phyloP scores from a whole-genome alignment of 2,329 filamentous ascomycete genomes.

The Fusarium oligoseptatum region DNA sequence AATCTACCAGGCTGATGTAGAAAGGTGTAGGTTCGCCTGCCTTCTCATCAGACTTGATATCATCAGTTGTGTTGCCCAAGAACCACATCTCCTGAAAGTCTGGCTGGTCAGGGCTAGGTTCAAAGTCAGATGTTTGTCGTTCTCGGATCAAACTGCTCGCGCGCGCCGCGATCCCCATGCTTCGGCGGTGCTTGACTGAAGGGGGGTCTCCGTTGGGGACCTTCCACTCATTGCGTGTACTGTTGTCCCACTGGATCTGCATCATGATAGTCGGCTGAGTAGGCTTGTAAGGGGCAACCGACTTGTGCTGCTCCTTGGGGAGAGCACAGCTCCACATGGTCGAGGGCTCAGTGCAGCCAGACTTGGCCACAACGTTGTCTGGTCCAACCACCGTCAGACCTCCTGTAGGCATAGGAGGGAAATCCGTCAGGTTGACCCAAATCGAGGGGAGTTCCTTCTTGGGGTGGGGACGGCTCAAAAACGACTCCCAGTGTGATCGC shows the following conservation, averaged over 20 bases:
- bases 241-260: slow-evolving; percentile 80
- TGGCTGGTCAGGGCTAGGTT: slow-evolving; percentile 69
- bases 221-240: slow-evolving; percentile 65
- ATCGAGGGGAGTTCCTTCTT: slow-evolving; percentile 54
- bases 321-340: slow-evolving; percentile 89
- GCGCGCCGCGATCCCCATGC: slow-evolving; percentile 40
- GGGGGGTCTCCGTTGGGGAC: slow-evolving; percentile 56
- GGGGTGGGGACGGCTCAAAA: slow-evolving; percentile 55
- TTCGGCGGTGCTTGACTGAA: slow-evolving; percentile 42
- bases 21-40: slow-evolving; percentile 90
- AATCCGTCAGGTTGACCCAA: slow-evolving; percentile 89
- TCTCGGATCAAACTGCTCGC: slow-evolving; percentile 42
- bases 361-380: slow-evolving; percentile 72
- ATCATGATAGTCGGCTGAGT: slow-evolving; percentile 84
- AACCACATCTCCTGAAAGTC: slow-evolving; percentile 81
- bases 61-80: slow-evolving; percentile 87
- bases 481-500: slow-evolving; percentile 70
- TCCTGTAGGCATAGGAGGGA: slow-evolving; percentile 88
- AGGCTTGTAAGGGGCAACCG: slow-evolving; percentile 71
- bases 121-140: slow-evolving; percentile 51
- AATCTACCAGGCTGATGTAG: slow-evolving; percentile 79
- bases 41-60: slow-evolving; percentile 74
- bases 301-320: slow-evolving; percentile 80
- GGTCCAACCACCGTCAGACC: slow-evolving; percentile 83
- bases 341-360: slow-evolving; percentile 77